A percentile compares a stretch with the other conserved stretches of the same genome.
Evolutionary conservation across 495 filamentous ascomycete genomes (phyloP).

Genomic region (Entonaema liquescens): DNA sequence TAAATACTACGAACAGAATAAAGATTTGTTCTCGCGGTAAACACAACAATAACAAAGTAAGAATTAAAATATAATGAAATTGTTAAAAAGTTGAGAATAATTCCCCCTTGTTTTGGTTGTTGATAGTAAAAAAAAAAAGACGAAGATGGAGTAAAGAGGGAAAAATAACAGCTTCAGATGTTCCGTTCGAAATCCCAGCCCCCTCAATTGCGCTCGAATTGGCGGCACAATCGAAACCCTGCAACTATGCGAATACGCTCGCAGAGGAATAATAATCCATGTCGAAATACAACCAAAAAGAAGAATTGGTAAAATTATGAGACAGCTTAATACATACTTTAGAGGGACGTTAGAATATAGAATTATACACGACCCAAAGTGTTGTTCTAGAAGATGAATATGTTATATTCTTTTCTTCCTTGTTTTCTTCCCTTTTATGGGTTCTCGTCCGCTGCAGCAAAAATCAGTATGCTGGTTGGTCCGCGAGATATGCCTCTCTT

Average conservation of each 20-base stretch:
- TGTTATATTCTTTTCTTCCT: too few relatives aligned
- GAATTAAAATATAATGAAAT: conserved; percentile 2
- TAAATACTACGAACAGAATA: conserved; percentile 7
- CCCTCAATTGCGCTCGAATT: conserved; percentile 37
- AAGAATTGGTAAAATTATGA: conserved; percentile 9
- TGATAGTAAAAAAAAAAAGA: conserved; percentile 14
- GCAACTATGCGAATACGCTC: conserved; percentile 23
- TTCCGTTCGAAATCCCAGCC: conserved; percentile 29
- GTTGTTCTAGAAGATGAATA: neutral
- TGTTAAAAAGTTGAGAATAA: conserved; percentile 4
- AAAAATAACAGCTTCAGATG: conserved; percentile 10
- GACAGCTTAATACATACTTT: conserved; percentile 15
- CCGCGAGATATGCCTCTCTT: conserved; percentile 27
- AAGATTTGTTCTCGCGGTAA: neutral
- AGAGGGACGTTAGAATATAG: conserved; percentile 3
- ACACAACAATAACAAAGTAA: conserved; percentile 13
- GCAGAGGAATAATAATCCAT: conserved; percentile 6
- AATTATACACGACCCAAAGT: too few relatives aligned
- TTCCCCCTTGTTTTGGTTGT: neutral
- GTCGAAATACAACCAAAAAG: neutral
- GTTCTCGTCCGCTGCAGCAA: conserved; percentile 1
- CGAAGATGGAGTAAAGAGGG: neutral
- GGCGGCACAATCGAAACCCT: conserved; percentile 25
- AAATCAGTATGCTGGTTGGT: conserved; percentile 14
- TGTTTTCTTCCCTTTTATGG: conserved; percentile 9